phyloP scores from a whole-genome alignment of 2,329 filamentous ascomycete genomes.

The Diaporthe sp. region DNA sequence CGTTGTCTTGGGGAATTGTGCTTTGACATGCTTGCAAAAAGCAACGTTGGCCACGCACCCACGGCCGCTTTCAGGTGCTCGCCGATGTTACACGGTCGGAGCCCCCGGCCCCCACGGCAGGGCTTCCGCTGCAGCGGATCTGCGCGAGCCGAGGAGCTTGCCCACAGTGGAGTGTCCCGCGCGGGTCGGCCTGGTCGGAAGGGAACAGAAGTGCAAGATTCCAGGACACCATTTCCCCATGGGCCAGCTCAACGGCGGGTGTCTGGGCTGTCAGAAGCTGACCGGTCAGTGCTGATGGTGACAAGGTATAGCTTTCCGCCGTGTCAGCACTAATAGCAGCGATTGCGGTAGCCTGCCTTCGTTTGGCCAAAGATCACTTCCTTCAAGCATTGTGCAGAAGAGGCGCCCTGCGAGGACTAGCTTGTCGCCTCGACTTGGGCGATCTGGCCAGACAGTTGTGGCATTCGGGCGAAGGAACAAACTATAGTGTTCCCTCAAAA shows the following conservation, averaged over 20 bases:
- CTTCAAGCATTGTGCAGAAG: background rate
- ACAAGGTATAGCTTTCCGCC: background rate
- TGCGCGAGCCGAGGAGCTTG: background rate
- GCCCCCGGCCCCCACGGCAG: background rate
- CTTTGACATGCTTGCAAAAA: slow-evolving; percentile 8
- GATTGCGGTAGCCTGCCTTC: background rate
- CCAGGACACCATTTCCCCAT: background rate
- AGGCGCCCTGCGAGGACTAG: background rate
- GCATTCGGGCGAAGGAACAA: background rate
- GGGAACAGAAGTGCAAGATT: background rate
- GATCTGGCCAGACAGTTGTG: background rate
- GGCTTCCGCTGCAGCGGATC: slow-evolving; percentile 1
- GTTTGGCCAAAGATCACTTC: background rate
- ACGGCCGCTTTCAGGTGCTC: too few relatives aligned
- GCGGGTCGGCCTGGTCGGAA: slow-evolving; percentile 16
- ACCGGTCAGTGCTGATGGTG: background rate
- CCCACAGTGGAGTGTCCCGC: slow-evolving; percentile 16
- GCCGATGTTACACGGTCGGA: background rate
- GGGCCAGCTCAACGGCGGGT: background rate
- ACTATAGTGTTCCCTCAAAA: background rate
- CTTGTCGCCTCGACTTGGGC: background rate
- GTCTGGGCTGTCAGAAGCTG: background rate
- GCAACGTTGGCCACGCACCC: background rate
- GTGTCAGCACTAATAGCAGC: background rate
- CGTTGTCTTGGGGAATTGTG: background rate